phyloP scores from a whole-genome alignment of 257 asterid genomes.

The Solanum acaule region DNA sequence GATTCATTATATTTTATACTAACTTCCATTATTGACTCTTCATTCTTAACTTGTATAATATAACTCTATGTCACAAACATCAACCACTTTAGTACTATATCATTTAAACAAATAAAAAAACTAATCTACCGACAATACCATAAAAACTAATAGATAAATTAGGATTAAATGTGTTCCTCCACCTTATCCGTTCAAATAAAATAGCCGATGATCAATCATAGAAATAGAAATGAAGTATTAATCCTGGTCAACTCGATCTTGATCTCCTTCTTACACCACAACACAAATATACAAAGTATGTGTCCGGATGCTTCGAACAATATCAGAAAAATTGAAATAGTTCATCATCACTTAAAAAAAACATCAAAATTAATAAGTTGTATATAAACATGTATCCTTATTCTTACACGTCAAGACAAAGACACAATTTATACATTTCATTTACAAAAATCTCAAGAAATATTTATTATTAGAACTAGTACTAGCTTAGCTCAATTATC shows the following conservation, averaged over 20 bases:
- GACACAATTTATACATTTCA: background rate
- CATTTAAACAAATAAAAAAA: background rate
- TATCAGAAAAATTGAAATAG: background rate
- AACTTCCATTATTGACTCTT: background rate
- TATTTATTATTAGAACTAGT: background rate
- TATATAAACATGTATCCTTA: background rate
- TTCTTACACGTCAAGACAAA: background rate
- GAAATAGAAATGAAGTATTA: too few species aligned
- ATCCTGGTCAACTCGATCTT: too few species aligned
- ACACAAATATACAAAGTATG: too few species aligned
- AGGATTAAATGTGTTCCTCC: background rate
- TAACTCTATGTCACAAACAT: background rate
- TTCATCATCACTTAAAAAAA: background rate
- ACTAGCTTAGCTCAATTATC: conserved; percentile 13
- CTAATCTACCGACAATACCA: background rate
- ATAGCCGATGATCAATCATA: background rate
- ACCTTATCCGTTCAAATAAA: background rate
- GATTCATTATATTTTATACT: background rate
- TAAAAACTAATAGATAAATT: background rate
- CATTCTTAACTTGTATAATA: background rate
- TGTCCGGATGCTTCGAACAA: background rate
- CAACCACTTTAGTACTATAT: background rate
- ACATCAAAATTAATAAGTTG: background rate
- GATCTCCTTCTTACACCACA: too few species aligned
- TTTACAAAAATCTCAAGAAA: background rate